These are phyloP conservation scores for Fusarium haematococcum DNA, from an alignment of 2,329 filamentous ascomycete genomes.

Conservation along the genomic window DNA sequence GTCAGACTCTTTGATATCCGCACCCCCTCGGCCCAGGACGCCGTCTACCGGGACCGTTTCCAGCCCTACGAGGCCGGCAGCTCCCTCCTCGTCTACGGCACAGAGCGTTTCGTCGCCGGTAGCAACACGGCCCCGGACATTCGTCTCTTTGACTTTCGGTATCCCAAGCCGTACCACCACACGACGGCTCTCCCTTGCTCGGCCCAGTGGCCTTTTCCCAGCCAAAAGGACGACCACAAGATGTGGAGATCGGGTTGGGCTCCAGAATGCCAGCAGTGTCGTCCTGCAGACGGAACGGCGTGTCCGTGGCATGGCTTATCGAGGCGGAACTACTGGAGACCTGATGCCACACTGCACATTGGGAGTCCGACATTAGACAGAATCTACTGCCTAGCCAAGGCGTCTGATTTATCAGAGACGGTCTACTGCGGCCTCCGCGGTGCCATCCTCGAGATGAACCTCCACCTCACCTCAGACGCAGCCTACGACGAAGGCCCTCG, in stretches of 20 bases:
- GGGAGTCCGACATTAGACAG: conserved; percentile 47
- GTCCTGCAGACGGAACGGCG: conserved; percentile 44
- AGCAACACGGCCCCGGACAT: conserved; percentile 57
- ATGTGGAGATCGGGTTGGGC: conserved; percentile 23
- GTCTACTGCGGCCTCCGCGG: conserved; percentile 64
- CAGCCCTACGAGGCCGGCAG: conserved; percentile 60
- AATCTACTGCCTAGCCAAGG: conserved; percentile 61
- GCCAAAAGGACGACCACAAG: conserved; percentile 28
- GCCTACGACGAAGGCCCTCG: conserved; percentile 1
- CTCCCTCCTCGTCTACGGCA: conserved; percentile 62
- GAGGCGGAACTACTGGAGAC: conserved; percentile 57
- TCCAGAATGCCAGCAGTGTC: conserved; percentile 47
- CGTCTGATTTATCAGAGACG: conserved; percentile 59
- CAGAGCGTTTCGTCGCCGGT: conserved; percentile 63
- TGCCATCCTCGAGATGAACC: conserved; percentile 57
- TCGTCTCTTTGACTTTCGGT: conserved; percentile 67
- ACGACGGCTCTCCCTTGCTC: conserved; percentile 61
- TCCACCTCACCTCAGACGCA: conserved; percentile 44
- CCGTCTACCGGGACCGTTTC: conserved; percentile 65
- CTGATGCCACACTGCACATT: conserved; percentile 63
- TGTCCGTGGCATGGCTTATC: conserved; percentile 64
- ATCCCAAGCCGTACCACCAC: conserved; percentile 61
- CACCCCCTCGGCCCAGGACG: conserved; percentile 59
- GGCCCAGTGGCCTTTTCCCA: conserved; percentile 49
- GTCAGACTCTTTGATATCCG: conserved; percentile 61